Percentiles rank a stretch among this genome's conserved stretches.
Evolutionary conservation across 1,139 yeast genomes (phyloP).

Genomic region (Candida pseudocylindracea): DNA sequence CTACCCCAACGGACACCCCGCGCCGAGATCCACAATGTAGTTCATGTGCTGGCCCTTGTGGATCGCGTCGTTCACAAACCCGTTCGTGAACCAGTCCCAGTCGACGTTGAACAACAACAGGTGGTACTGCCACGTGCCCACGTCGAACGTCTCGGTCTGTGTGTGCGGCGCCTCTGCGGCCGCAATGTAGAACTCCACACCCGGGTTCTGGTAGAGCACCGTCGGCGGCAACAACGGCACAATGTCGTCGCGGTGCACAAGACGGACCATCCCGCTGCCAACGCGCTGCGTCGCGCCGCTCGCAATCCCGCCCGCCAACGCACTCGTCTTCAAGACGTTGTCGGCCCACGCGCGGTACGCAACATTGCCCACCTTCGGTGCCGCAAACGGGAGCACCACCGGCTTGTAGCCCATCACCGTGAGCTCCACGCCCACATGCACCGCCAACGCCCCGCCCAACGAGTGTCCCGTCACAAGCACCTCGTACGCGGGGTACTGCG

Average conservation of each 20-base stretch:
- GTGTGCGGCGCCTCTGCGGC: no score
- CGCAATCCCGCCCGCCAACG: conserved; percentile 5
- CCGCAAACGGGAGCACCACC: conserved; percentile 32
- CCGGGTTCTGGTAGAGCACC: no score
- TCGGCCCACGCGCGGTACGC: conserved; percentile 28
- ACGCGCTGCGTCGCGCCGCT: conserved; percentile 4
- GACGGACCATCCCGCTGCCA: conserved; percentile 18
- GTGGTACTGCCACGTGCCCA: no score
- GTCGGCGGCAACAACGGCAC: conserved; percentile 37
- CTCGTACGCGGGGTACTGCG: conserved; percentile 19
- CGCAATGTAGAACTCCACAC: no score
- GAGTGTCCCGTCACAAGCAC: conserved; percentile 47
- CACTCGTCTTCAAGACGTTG: conserved; percentile 15
- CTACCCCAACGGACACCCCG: no score
- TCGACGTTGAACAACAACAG: no score
- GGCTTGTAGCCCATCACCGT: conserved; percentile 26
- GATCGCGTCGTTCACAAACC: no score
- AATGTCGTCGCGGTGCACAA: conserved; percentile 31
- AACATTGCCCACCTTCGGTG: conserved; percentile 38
- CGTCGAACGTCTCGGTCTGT: no score
- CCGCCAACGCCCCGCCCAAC: conserved; percentile 48
- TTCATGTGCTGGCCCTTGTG: no score
- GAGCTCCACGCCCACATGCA: conserved; percentile 36
- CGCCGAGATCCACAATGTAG: no score
- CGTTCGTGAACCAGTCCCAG: no score